Evolutionary conservation across 2,329 filamentous ascomycete genomes (phyloP).

Genomic region (Fusarium temperatum): DNA sequence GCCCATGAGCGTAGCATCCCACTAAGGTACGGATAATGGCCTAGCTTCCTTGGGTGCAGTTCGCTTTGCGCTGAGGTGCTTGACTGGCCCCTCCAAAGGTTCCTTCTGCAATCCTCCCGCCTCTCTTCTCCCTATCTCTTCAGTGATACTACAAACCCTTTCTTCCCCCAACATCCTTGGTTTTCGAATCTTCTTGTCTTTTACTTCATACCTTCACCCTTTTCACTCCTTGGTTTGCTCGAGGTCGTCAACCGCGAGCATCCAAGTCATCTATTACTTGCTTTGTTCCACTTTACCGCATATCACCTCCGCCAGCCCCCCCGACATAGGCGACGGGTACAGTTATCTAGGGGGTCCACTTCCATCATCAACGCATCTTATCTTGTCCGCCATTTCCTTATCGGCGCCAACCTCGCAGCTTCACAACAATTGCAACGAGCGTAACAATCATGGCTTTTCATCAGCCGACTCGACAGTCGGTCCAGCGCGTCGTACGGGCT

Average conservation of each 20-base stretch:
- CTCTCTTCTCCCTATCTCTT: constrained; percentile 25
- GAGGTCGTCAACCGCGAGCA: constrained; percentile 4
- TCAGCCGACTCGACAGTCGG: constrained; percentile 63
- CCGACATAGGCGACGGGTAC: constrained; percentile 20
- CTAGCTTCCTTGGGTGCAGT: constrained; percentile 7
- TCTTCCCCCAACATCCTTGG: constrained; percentile 2
- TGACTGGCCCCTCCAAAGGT: constrained; percentile 19
- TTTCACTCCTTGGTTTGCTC: constrained; percentile 5
- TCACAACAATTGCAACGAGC: constrained; percentile 7
- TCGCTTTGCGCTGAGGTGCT: background rate
- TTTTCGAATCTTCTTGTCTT: constrained; percentile 5
- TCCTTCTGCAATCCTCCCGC: constrained; percentile 12
- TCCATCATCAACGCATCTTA: constrained; percentile 39
- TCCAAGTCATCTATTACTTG: background rate
- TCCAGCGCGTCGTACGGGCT: constrained; percentile 58
- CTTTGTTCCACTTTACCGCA: constrained; percentile 18
- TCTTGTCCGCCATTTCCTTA: constrained; percentile 37
- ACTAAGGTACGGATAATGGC: constrained; percentile 29
- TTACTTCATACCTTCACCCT: background rate
- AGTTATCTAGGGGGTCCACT: constrained; percentile 36
- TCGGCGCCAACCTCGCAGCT: constrained; percentile 30
- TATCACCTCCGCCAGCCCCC: constrained; percentile 30
- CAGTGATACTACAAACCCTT: constrained; percentile 9
- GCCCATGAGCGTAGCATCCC: constrained; percentile 33
- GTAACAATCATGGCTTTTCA: constrained; percentile 64